Base-by-base conservation (phyloP, 257 asterid species). In the Nicotiana obtusifolia region DNA sequence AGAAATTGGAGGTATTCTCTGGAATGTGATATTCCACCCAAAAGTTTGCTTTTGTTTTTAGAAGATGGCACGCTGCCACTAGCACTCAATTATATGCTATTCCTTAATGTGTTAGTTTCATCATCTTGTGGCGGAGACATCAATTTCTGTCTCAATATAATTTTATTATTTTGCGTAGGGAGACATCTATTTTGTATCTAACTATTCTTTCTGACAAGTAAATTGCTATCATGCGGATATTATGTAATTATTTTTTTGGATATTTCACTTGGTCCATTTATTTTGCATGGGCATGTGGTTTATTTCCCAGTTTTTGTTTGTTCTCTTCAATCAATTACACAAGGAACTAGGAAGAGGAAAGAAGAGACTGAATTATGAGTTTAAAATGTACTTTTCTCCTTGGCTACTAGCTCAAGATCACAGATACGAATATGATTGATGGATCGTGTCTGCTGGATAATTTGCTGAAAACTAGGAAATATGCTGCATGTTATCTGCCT, bases 381-480 rank as follows among this genome's bases (percentile, higher is more conserved):
- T 73, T 37, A 49, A 24, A 22, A 47, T 49, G 41, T 11, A 14
- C 5, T 5, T 7, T 49, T 73, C 49, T 49, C 62, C 3, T 14
- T 73, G 22, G 57, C 35, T 73, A 22, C 79, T 47, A 24, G 76
- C 47, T 53, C 26, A 44, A 69, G 78, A 69, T 41, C 78, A 41
- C 13, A 41, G 78, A 41, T 20, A 44, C 20, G 78, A 69, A 69
- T 68, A 37, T 60, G 24, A 49, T 20, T 80, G 26, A 75, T 28
- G 30, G 57, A 35, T 65, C 82, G 62, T 61, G 8, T 61, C 82
- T 41, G 24, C 76, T n/a, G 75, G 37, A 62, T 80, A 54, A 80
- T 62, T 62, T 41, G 1, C 47, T 24, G 28, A 44, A 71, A 22
- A 62, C 82, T 80, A 15, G 31, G 49, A 41, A 41, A 37, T 44